Percentiles rank a stretch among this genome's conserved stretches.
phyloP scores from a whole-genome alignment of 305 asterid species.

The Fraxinus dipetala region DNA sequence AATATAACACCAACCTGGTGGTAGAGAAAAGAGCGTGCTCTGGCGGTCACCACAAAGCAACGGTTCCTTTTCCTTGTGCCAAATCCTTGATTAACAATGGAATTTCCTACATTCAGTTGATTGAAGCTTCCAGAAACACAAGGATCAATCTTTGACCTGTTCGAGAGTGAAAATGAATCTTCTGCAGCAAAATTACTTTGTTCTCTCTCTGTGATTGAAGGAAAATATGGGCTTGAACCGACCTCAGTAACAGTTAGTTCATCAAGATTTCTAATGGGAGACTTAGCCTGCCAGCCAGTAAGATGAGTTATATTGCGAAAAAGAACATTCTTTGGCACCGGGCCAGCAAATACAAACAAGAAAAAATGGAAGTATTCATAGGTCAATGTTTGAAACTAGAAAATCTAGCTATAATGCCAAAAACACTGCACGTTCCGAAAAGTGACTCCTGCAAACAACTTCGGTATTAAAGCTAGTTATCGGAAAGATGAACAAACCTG shows the following conservation, averaged over 20 bases:
- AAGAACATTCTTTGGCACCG: not conserved
- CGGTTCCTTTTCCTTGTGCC: slow-evolving; percentile 69
- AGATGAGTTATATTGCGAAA: not conserved
- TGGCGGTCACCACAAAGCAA: slow-evolving; percentile 80
- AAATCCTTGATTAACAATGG: slow-evolving; percentile 41
- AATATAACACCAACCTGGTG: slow-evolving; percentile 64
- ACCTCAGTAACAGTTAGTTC: slow-evolving; percentile 74
- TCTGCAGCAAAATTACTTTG: slow-evolving; percentile 32
- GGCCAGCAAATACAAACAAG: not conserved
- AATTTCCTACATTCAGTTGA: slow-evolving; percentile 30
- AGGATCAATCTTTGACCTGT: slow-evolving; percentile 37
- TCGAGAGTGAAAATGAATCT: slow-evolving; percentile 31
- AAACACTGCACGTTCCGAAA: not conserved
- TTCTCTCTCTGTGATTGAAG: slow-evolving; percentile 52
- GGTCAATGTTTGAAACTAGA: not conserved
- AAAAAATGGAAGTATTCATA: not conserved
- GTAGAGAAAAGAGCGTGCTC: slow-evolving; percentile 85
- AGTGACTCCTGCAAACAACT: not conserved
- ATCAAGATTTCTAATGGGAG: slow-evolving; percentile 80
- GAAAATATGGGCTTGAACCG: slow-evolving; percentile 63
- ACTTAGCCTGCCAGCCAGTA: slow-evolving; percentile 68
- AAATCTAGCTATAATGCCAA: not conserved
- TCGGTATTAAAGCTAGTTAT: not conserved
- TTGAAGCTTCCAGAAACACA: slow-evolving; percentile 26
- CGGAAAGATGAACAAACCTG: slow-evolving; percentile 52